Base-by-base conservation (phyloP, 2,329 filamentous ascomycete species). In the Pseudogymnoascus sp. region DNA sequence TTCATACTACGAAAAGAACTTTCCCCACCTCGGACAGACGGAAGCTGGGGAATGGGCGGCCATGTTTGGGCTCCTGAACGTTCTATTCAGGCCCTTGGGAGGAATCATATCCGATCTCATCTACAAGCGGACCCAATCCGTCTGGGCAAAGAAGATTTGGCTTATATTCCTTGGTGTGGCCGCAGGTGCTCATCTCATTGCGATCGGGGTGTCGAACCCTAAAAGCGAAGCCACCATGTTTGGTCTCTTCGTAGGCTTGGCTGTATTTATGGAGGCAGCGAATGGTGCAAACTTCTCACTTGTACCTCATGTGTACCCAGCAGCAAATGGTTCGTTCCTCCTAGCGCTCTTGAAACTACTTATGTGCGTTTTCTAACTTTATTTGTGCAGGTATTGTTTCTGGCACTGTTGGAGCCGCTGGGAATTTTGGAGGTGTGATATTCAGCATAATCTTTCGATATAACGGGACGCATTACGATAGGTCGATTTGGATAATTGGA, bases 371-470 rank as follows among this genome's bases (percentile, higher is more conserved):
- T 64, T 88, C 90, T 66, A 95, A 95, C 73, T 33, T 11, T 21
- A 58, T 59, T 13, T 10, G 8, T 35, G 47, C 13, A 59, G 91
- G 90, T 74, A 74, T 63, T 17, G 80, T 96, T 6, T 88, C 86
- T 0, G 91, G 91, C 7, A 77, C 88, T 39, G 86, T 90, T 1
- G 91, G 91, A 10, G 90, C 88, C 0, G 80, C 83, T 2, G 91
- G 92, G 1, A 96, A 96, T 69, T 73, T 96, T 11, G 92, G 92
- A 4, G 92, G 91, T 10, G 83, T 96, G 59, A 74, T 93, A 61
- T 95, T 93, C 69, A 87, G 90, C 17, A 83, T 94, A 70, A 83
- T 90, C 69, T 95, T 92, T 79, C 79, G 90, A 58, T 93, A 92
- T 74, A 78, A 83, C 60, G 84, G 84, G 6, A 82, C 76, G 1